Percentiles rank a stretch among this genome's conserved stretches.
phyloP scores from a whole-genome alignment of 2,329 filamentous ascomycete species.

The Exophiala bonariae region DNA sequence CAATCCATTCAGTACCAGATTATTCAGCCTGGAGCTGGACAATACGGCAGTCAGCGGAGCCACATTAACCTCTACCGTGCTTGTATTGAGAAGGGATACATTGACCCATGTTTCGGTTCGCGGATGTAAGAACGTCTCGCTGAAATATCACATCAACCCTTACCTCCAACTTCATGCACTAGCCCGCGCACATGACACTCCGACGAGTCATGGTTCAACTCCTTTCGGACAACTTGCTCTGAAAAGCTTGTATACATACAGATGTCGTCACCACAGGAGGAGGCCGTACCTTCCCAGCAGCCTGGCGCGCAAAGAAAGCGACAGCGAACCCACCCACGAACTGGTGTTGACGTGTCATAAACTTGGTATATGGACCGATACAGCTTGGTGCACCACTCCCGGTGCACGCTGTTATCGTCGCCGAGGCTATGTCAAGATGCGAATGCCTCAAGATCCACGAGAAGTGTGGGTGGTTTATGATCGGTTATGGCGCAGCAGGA shows the following conservation, averaged over 20 bases:
- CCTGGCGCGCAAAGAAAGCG: conserved; percentile 56
- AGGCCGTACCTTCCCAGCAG: conserved; percentile 60
- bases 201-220: conserved; percentile 24
- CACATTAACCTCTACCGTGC: conserved; percentile 55
- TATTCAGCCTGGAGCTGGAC: conserved; percentile 59
- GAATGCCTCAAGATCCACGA: conserved; percentile 54
- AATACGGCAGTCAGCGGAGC: conserved; percentile 62
- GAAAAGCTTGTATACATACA: conserved; percentile 62
- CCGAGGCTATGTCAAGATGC: conserved; percentile 57
- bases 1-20: conserved; percentile 56
- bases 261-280: conserved; percentile 62
- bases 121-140: conserved; percentile 64
- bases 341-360: conserved; percentile 60
- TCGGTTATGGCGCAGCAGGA: conserved; percentile 59
- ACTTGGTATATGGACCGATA: conserved; percentile 62
- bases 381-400: conserved; percentile 61
- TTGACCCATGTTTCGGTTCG: conserved; percentile 61
- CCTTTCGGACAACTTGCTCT: conserved; percentile 52
- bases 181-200: conserved; percentile 15
- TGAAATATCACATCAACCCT: conserved; percentile 65
- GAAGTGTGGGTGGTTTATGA: conserved; percentile 66
- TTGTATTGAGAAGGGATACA: conserved; percentile 54
- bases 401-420: conserved; percentile 57
- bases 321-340: conserved; percentile 62
- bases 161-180: conserved; percentile 52